Evolutionary conservation across 306 rosid genomes (phyloP).

Genomic region (Cajanus cajan): DNA sequence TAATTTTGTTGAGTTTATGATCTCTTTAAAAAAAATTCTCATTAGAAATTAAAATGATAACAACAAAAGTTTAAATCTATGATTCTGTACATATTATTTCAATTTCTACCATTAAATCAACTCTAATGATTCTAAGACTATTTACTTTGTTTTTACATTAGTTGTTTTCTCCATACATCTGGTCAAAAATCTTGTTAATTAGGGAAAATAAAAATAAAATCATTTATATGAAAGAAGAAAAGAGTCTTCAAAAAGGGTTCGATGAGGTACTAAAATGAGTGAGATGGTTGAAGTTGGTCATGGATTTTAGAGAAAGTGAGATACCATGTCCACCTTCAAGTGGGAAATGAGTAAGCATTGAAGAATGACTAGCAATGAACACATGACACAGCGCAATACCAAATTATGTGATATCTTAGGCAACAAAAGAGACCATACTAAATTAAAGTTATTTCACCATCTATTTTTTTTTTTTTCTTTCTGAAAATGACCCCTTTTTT

Average conservation of each 20-base stretch:
- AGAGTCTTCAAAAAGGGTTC: neutral
- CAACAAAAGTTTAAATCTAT: no score
- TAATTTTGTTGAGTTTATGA: no score
- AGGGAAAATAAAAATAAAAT: neutral
- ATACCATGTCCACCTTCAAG: constrained; percentile 46
- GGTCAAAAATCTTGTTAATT: no score
- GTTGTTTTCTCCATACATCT: no score
- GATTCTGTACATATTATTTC: no score
- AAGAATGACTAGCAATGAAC: constrained; percentile 43
- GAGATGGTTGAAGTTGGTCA: constrained; percentile 20
- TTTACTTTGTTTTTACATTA: no score
- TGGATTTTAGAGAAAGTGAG: constrained; percentile 30
- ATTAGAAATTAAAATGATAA: no score
- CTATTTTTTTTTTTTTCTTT: constrained; percentile 16
- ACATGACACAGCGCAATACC: constrained; percentile 34
- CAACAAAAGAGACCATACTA: constrained; percentile 34
- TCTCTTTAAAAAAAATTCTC: no score
- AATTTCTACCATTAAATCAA: no score
- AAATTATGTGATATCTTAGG: constrained; percentile 23
- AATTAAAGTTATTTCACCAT: constrained; percentile 29
- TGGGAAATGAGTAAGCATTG: constrained; percentile 54
- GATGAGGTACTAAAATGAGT: constrained; percentile 27
- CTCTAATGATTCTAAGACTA: no score
- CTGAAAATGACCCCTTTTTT: constrained; percentile 19
- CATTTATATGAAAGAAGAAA: neutral